Conservation (phyloP, 2,329 filamentous ascomycete species). For the Alternaria incomplexa region DNA sequence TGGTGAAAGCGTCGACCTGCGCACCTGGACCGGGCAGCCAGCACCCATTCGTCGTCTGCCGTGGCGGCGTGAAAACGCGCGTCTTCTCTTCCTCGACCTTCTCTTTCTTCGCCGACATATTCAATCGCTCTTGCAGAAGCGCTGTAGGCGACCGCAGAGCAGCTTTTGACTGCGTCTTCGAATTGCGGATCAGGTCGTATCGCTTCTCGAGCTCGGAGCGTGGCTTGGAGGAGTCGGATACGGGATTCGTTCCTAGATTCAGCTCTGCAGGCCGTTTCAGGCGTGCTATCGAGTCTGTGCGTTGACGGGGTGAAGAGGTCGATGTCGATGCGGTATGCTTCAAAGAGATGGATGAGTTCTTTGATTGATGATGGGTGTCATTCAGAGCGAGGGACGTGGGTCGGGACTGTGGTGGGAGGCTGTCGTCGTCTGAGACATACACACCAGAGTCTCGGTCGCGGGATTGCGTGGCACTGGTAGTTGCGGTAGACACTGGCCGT, state of each 20-base stretch:
- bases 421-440: conserved; percentile 28
- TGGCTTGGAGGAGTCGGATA: conserved; percentile 21
- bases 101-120: conserved; percentile 27
- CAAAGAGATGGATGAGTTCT: conserved; percentile 15
- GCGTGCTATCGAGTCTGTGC: conserved; percentile 15
- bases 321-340: conserved; percentile 8
- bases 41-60: conserved; percentile 34
- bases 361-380: conserved; percentile 14
- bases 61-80: conserved; percentile 35
- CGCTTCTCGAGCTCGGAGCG: conserved; percentile 42
- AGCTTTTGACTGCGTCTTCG: conserved; percentile 35
- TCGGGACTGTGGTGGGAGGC: conserved; percentile 5
- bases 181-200: conserved; percentile 41
- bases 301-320: conserved; percentile 14
- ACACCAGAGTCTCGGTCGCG: conserved; percentile 34
- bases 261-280: conserved; percentile 39
- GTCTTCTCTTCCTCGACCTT: conserved; percentile 27
- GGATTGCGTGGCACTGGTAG: not conserved
- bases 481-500: not conserved
- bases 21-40: conserved; percentile 35
- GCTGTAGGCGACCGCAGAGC: conserved; percentile 42
- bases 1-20: conserved; percentile 29
- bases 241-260: conserved; percentile 26
- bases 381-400: conserved; percentile 17
- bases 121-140: conserved; percentile 37